Conservation (phyloP, 371 early-diverging fungal species). For the Actinomortierella ambigua region DNA sequence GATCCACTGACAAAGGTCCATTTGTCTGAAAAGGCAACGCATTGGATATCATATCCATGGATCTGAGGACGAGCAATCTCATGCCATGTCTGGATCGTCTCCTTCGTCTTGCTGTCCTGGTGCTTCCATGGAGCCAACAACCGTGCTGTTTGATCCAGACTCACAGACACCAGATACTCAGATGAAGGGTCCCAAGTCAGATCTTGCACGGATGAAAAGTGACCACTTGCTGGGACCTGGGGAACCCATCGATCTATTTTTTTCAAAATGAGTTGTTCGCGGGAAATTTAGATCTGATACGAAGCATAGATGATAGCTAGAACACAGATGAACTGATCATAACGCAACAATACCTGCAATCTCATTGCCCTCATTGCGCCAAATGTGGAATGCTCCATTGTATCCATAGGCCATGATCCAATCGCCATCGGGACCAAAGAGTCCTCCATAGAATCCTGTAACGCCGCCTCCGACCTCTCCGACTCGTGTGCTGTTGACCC, state of each 20-base stretch:
- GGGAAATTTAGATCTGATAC: no score
- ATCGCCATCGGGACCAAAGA: constrained; percentile 72
- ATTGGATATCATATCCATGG: constrained; percentile 94
- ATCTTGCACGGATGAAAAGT: constrained; percentile 75
- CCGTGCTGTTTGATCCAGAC: constrained; percentile 91
- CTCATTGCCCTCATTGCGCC: constrained; percentile 62
- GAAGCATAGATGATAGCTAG: no score
- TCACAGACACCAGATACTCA: constrained; percentile 74
- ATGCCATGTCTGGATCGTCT: constrained; percentile 72
- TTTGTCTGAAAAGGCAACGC: constrained; percentile 77
- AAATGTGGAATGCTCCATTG: constrained; percentile 89
- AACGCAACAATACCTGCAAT: constrained; percentile 41
- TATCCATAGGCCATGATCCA: constrained; percentile 80
- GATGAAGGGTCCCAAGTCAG: constrained; percentile 85
- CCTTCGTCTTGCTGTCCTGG: constrained; percentile 10
- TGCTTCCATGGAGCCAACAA: constrained; percentile 79
- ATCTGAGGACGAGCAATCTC: constrained; percentile 96
- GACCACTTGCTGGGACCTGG: constrained; percentile 78
- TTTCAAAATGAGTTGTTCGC: neutral
- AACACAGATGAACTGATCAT: constrained; percentile 29
- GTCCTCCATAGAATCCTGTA: constrained; percentile 84
- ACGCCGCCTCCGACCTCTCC: constrained; percentile 91
- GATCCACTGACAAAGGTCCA: constrained; percentile 88
- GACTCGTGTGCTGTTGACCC: constrained; percentile 85
- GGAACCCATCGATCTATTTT: constrained; percentile 67